Evolutionary conservation across 257 asterid genomes (phyloP).

Genomic region (Coffea eugenioides): DNA sequence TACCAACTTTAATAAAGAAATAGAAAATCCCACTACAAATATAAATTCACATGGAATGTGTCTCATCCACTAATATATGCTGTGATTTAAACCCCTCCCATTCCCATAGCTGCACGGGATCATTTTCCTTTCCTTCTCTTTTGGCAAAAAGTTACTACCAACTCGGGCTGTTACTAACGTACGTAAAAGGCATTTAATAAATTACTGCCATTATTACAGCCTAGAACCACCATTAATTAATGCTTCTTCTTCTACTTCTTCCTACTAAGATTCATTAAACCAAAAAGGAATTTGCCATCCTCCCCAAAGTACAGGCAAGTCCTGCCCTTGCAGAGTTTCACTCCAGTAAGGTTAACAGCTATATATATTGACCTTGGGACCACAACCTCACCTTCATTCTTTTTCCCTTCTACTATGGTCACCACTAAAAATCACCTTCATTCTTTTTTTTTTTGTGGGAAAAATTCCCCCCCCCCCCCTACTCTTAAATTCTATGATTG

Average conservation of each 20-base stretch:
- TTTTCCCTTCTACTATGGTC: background rate
- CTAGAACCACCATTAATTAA: background rate
- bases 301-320: background rate
- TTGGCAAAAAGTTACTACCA: background rate
- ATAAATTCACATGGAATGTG: too few relatives aligned
- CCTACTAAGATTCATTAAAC: background rate
- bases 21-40: too few relatives aligned
- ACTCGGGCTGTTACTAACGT: background rate
- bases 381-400: constrained; percentile 5
- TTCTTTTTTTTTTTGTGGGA: background rate
- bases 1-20: too few relatives aligned
- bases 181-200: background rate
- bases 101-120: background rate
- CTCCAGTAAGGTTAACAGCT: background rate
- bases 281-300: background rate
- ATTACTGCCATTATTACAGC: background rate
- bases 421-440: background rate
- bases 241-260: background rate
- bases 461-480: background rate
- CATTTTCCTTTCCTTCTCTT: too few relatives aligned
- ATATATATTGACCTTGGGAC: background rate
- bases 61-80: too few relatives aligned
- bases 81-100: background rate
- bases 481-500: too few relatives aligned
- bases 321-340: constrained; percentile 5